Conservation (phyloP, 164 flowering plant species). For the Umbilicus rupestris region DNA sequence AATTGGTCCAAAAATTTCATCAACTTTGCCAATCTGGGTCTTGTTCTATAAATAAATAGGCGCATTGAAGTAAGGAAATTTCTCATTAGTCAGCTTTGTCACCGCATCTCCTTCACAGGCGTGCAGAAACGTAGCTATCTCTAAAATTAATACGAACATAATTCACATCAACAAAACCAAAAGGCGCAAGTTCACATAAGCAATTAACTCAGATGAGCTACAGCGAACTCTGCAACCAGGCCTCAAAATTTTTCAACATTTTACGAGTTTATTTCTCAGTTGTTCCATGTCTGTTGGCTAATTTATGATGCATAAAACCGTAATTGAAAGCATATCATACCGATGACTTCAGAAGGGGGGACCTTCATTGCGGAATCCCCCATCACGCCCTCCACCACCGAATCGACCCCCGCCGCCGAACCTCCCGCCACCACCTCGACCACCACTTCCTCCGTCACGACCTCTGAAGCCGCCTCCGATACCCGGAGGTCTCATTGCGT, state of each 20-base stretch:
- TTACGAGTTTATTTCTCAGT: too few species aligned
- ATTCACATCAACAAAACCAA: background rate
- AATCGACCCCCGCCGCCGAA: conserved; percentile 27
- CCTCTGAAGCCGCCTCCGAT: conserved; percentile 29
- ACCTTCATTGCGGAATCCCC: conserved; percentile 45
- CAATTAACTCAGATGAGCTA: too few species aligned
- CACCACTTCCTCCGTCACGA: conserved; percentile 26
- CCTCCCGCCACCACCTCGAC: conserved; percentile 27
- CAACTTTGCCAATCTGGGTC: conserved; percentile 95
- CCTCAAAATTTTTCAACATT: background rate
- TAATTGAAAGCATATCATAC: background rate
- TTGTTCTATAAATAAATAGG: conserved; percentile 85
- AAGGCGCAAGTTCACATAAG: background rate
- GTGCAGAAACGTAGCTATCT: conserved; percentile 73
- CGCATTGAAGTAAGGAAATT: conserved; percentile 89
- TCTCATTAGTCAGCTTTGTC: conserved; percentile 80
- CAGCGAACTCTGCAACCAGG: too few species aligned
- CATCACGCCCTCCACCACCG: conserved; percentile 12
- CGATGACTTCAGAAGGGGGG: conserved; percentile 62
- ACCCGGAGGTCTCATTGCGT: conserved; percentile 63
- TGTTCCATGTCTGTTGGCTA: too few species aligned
- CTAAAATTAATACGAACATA: conserved; percentile 22
- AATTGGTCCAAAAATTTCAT: conserved; percentile 95
- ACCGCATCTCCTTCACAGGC: conserved; percentile 98
- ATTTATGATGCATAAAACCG: background rate